Conservation (phyloP, 257 asterid genomes). For the Penstemon davidsonii region DNA sequence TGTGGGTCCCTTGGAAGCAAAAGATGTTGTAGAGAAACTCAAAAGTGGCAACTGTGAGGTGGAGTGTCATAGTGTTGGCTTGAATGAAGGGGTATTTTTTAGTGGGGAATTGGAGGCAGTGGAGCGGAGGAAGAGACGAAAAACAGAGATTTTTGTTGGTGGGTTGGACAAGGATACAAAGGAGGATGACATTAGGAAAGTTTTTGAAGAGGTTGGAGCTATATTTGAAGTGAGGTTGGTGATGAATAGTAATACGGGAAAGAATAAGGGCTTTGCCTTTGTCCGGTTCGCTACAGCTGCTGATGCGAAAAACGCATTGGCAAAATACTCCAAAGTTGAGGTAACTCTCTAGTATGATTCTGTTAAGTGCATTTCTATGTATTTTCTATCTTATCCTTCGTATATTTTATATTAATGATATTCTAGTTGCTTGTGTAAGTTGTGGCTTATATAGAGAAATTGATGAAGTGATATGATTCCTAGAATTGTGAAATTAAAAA, state of each 20-base stretch:
- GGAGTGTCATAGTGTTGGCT: constrained; percentile 31
- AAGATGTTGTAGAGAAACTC: constrained; percentile 23
- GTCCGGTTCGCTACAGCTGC: constrained; percentile 61
- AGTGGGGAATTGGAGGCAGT: constrained; percentile 61
- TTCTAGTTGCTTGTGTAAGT: constrained; percentile 21
- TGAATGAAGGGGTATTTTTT: constrained; percentile 33
- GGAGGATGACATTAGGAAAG: constrained; percentile 57
- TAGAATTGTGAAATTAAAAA: background rate
- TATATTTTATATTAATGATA: constrained; percentile 1
- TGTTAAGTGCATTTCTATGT: constrained; percentile 1
- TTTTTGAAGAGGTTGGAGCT: constrained; percentile 52
- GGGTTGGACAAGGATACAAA: constrained; percentile 58
- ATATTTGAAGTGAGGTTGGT: constrained; percentile 51
- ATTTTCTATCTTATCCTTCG: background rate
- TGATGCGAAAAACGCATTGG: constrained; percentile 67
- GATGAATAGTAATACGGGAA: constrained; percentile 49
- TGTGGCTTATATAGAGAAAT: constrained; percentile 3
- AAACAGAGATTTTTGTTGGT: constrained; percentile 64
- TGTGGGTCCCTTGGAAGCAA: constrained; percentile 27
- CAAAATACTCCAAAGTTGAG: constrained; percentile 53
- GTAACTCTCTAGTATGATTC: constrained; percentile 37
- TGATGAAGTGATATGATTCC: constrained; percentile 4
- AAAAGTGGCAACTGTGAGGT: constrained; percentile 26
- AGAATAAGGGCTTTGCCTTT: constrained; percentile 73
- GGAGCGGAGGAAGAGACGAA: constrained; percentile 54